A percentile compares a stretch with the other conserved stretches of the same genome.
Conservation (phyloP, 768 basidiomycete species). For the Hericium rajendrae region DNA sequence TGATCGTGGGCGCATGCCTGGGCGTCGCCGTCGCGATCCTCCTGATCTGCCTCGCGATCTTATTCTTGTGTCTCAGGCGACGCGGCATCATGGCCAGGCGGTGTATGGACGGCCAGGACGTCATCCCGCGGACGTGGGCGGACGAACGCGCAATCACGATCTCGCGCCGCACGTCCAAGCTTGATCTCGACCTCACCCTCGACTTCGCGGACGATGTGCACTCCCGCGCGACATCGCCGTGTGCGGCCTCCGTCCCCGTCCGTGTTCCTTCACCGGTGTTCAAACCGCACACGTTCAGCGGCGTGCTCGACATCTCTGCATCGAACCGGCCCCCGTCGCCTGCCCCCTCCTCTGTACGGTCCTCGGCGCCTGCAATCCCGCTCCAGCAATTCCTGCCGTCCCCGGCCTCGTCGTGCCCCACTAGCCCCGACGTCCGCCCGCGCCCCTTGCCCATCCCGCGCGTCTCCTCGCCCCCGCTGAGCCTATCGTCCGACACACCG, state of each 20-base stretch:
- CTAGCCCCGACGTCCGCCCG: neutral
- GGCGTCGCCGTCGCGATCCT: slow-evolving; percentile 22
- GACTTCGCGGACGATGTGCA: neutral
- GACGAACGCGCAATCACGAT: neutral
- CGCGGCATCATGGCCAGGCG: slow-evolving; percentile 3
- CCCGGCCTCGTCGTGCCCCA: neutral
- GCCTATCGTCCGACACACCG: neutral
- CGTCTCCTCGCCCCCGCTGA: neutral
- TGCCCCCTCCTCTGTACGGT: neutral
- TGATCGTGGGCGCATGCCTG: slow-evolving; percentile 25
- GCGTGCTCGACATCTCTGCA: slow-evolving; percentile 1
- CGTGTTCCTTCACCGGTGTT: neutral
- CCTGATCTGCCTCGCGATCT: slow-evolving; percentile 13
- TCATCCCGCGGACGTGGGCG: slow-evolving; percentile 6
- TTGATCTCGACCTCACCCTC: neutral
- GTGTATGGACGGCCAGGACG: slow-evolving; percentile 9
- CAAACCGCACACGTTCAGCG: neutral
- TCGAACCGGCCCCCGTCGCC: neutral
- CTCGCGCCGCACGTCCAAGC: neutral
- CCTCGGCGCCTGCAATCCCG: neutral
- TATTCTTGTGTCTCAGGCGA: slow-evolving; percentile 16
- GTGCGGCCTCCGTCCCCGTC: neutral
- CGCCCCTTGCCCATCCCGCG: neutral
- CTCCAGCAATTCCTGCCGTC: neutral
- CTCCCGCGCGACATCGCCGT: neutral